Evolutionary conservation across 2,329 filamentous ascomycete species (phyloP), one percentile per base, ranked within the genome.

Genomic region (Pseudonectria buxi): DNA sequence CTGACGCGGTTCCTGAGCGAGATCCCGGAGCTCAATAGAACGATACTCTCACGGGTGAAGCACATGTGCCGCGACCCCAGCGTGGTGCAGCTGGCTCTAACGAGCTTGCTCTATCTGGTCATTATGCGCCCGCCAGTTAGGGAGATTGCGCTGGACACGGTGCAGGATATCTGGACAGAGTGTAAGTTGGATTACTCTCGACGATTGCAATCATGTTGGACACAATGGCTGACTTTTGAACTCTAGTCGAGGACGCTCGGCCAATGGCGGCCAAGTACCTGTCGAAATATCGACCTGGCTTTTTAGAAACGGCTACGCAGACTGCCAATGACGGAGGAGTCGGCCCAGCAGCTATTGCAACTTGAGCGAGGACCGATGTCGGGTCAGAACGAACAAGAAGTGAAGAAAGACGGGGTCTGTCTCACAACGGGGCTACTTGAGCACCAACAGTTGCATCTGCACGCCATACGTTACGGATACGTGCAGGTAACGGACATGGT

Each of bases 1-100:
- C 67, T 98, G 37, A 89, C 94, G 18, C 78, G 92, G 25, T 94
- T 96, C 55, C 65, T 98, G 29, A 89, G 87, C 32, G 92, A 98
- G 60, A 81, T 98, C 24, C 92, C 92, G 0, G 81, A 84, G 28
- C 69, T 98, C 24, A 86, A 80, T 41, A 61, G 68, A 24, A 71
- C 74, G 10, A 78, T 96, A 42, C 70, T 96, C 3, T 71, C 80
- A 30, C 76, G 84, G 32, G 78, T 96, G 25, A 80, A 79, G 60
- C 63, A 66, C 24, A 68, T 83, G 49, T 84, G 80, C 51, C 69
- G 75, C 30, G 78, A 84, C 54, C 80, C 80, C 6, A 75, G 74
- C 30, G 73, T 81, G 44, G 74, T 81, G 14, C 72, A 71, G 40
- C 62, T 83, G 30, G 76, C 78, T 9, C 58, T 83, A 41, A 81